phyloP scores from a whole-genome alignment of 306 rosid genomes.

The Dryas octopetala region DNA sequence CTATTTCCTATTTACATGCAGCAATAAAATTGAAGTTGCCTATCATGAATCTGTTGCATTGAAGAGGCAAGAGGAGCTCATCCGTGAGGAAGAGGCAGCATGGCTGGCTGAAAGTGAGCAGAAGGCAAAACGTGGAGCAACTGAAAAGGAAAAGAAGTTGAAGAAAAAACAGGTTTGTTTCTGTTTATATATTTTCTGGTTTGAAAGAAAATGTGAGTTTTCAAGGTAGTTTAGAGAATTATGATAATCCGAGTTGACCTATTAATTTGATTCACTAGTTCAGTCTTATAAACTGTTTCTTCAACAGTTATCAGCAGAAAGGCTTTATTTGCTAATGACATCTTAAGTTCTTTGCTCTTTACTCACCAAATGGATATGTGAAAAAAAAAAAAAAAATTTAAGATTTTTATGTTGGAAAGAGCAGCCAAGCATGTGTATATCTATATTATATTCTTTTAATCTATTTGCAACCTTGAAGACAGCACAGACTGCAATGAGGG shows the following conservation, averaged over 20 bases:
- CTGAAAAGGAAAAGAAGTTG: constrained; percentile 84
- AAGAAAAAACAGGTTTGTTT: constrained; percentile 86
- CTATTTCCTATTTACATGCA: constrained; percentile 43
- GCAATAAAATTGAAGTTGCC: constrained; percentile 96
- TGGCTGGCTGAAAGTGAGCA: constrained; percentile 89
- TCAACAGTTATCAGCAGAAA: background rate
- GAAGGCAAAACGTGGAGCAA: constrained; percentile 72
- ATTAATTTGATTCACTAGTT: background rate
- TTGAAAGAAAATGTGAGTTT: background rate
- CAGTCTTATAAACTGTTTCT: background rate
- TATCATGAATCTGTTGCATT: constrained; percentile 99
- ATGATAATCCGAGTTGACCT: background rate
- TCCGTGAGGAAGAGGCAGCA: constrained; percentile 99
- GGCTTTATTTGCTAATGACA: background rate
- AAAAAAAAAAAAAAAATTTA: background rate
- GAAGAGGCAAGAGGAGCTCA: constrained; percentile 98
- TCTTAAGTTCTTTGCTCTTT: background rate
- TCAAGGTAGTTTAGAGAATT: background rate
- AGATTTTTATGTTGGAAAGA: background rate
- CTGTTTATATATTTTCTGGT: background rate
- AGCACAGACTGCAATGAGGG: too few relatives aligned
- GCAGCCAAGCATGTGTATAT: background rate
- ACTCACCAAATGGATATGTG: background rate
- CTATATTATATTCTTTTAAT: too few relatives aligned
- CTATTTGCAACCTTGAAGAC: too few relatives aligned